Conservation (phyloP, 2,329 filamentous ascomycete species). For the Metarhizium guizhouense region DNA sequence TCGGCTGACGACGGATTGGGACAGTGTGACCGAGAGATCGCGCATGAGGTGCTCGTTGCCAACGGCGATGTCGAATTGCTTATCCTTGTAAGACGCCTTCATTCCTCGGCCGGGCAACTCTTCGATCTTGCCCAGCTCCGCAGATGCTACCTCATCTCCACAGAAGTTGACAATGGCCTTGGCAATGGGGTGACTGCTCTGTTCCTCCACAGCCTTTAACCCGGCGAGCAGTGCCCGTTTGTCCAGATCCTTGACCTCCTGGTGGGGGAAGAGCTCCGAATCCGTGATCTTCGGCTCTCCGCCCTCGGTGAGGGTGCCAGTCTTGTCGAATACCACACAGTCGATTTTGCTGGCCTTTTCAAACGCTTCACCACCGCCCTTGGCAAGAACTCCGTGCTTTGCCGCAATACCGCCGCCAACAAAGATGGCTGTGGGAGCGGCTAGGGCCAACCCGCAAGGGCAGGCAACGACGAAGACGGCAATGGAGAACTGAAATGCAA, state of each 20-base stretch:
- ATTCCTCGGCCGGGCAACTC: slow-evolving; percentile 67
- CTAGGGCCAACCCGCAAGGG: slow-evolving; percentile 73
- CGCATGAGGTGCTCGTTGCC: slow-evolving; percentile 66
- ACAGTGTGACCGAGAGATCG: slow-evolving; percentile 34
- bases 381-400: slow-evolving; percentile 70
- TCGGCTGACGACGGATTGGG: slow-evolving; percentile 20
- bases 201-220: slow-evolving; percentile 55
- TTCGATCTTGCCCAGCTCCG: slow-evolving; percentile 37
- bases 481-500: slow-evolving; percentile 75
- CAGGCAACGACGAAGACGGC: slow-evolving; percentile 82
- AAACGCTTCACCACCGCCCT: slow-evolving; percentile 78
- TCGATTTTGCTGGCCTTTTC: slow-evolving; percentile 73
- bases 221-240: slow-evolving; percentile 37
- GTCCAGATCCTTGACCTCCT: slow-evolving; percentile 11
- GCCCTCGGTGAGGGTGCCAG: slow-evolving; percentile 68
- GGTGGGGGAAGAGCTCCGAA: slow-evolving; percentile 30
- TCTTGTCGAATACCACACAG: slow-evolving; percentile 83
- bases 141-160: slow-evolving; percentile 22
- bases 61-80: slow-evolving; percentile 46
- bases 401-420: slow-evolving; percentile 75
- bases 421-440: slow-evolving; percentile 79
- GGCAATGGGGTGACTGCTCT: slow-evolving; percentile 67
- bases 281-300: slow-evolving; percentile 64
- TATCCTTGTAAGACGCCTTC: slow-evolving; percentile 40
- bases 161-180: slow-evolving; percentile 61